Evolutionary conservation across 2,329 filamentous ascomycete genomes (phyloP).

Genomic region (Pezicula carpinea): DNA sequence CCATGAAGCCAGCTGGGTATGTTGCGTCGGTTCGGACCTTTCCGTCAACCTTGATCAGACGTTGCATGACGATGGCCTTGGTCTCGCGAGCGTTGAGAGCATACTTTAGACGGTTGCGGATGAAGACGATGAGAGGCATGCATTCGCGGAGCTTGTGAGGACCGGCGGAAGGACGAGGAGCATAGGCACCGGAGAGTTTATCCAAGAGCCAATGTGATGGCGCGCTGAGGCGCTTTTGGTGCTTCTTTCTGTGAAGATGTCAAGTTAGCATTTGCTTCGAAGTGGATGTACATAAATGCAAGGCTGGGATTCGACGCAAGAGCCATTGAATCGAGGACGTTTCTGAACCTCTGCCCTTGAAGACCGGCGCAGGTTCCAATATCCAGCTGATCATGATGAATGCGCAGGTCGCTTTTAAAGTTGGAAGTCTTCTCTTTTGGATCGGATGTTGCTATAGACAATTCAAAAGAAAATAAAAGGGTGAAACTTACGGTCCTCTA

Average conservation of each 20-base stretch:
- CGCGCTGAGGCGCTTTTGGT: constrained; percentile 99
- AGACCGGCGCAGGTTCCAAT: too few relatives aligned
- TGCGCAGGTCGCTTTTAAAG: too few relatives aligned
- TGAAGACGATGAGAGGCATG: constrained; percentile 98
- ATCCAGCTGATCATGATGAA: too few relatives aligned
- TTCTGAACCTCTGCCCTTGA: too few relatives aligned
- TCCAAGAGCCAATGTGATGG: constrained; percentile 99
- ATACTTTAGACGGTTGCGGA: constrained; percentile 97
- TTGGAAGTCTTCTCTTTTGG: too few relatives aligned
- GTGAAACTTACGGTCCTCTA: constrained; percentile 38
- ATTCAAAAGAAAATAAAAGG: constrained; percentile 1
- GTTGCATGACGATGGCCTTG: constrained; percentile 98
- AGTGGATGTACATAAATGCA: too few relatives aligned
- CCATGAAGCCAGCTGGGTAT: constrained; percentile 98
- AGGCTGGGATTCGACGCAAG: background rate
- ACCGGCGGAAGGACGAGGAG: constrained; percentile 69
- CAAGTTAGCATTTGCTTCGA: constrained; percentile 11
- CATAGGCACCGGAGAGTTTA: constrained; percentile 93
- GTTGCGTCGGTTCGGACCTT: constrained; percentile 99
- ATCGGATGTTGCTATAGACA: too few relatives aligned
- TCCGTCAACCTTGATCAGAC: constrained; percentile 98
- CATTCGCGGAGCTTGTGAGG: constrained; percentile 99
- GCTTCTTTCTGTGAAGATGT: constrained; percentile 73
- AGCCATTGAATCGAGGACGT: too few relatives aligned
- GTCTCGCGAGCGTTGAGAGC: constrained; percentile 97